phyloP scores from a whole-genome alignment of 352 stramenopile genomes.

The Ophiocytium majus region DNA sequence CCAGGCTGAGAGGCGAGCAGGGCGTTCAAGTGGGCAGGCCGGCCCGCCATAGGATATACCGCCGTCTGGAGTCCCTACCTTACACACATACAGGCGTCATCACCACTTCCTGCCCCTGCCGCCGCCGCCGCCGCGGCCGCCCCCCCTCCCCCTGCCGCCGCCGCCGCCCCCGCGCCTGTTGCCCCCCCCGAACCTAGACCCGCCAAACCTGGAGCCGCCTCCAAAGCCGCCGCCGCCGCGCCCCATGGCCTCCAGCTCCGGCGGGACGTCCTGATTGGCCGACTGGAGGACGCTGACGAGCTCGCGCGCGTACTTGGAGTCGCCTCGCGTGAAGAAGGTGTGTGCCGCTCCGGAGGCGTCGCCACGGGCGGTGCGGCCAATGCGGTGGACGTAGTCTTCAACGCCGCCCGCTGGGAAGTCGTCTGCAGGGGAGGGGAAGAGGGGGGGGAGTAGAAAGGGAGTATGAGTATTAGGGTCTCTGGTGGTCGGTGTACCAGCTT shows the following conservation, averaged over 20 bases:
- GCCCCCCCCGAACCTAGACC: constrained; percentile 5
- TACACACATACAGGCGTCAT: no score
- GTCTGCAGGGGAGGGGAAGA: neutral
- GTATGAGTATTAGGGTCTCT: neutral
- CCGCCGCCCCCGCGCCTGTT: neutral
- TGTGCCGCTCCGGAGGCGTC: constrained; percentile 87
- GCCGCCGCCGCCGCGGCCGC: constrained; percentile 17
- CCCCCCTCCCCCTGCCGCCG: constrained; percentile 24
- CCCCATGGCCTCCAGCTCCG: constrained; percentile 43
- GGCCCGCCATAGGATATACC: no score
- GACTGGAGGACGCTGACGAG: constrained; percentile 39
- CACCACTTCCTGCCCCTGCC: constrained; percentile 44
- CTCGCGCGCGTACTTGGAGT: constrained; percentile 42
- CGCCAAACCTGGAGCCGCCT: neutral
- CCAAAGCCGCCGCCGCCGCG: constrained; percentile 27
- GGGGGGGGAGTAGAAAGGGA: neutral
- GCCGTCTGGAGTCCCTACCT: no score
- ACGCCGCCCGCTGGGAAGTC: constrained; percentile 40
- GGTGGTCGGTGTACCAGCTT: neutral
- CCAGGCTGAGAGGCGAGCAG: no score
- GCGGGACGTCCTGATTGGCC: constrained; percentile 40
- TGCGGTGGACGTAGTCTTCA: constrained; percentile 91
- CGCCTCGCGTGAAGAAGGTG: constrained; percentile 80
- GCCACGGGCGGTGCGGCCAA: constrained; percentile 96
- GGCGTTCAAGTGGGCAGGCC: no score